Evolutionary conservation across 768 basidiomycete species (phyloP).

Genomic region (Psilocybe subaeruginosa): DNA sequence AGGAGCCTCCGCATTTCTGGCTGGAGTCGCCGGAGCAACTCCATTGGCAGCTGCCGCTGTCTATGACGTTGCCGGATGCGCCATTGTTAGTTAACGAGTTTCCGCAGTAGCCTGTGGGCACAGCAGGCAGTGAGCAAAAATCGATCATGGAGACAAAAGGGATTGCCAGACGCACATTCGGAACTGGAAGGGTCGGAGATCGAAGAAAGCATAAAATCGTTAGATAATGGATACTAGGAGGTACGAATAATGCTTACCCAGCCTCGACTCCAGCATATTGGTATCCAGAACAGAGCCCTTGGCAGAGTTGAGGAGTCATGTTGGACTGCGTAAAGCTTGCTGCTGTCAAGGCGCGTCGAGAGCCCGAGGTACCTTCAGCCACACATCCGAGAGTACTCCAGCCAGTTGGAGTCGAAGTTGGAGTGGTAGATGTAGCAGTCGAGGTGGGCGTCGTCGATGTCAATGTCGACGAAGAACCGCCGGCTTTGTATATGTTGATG

Average conservation of each 20-base stretch:
- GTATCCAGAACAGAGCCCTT: constrained; percentile 31
- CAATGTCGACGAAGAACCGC: not conserved
- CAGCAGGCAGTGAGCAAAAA: not conserved
- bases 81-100: constrained; percentile 32
- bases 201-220: not conserved
- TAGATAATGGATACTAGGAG: not conserved
- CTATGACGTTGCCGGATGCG: constrained; percentile 28
- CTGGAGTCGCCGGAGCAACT: constrained; percentile 27
- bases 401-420: constrained; percentile 16
- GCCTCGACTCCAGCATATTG: constrained; percentile 36
- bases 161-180: constrained; percentile 9
- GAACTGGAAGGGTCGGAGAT: not conserved
- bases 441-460: constrained; percentile 6
- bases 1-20: constrained; percentile 35
- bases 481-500: constrained; percentile 25
- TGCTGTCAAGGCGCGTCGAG: constrained; percentile 33
- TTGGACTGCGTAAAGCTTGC: constrained; percentile 24
- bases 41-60: constrained; percentile 22
- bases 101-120: constrained; percentile 19
- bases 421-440: constrained; percentile 12
- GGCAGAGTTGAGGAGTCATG: constrained; percentile 36
- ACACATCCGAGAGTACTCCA: constrained; percentile 26
- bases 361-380: constrained; percentile 31
- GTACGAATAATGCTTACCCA: constrained; percentile 21
- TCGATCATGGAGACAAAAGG: too few species aligned